Percentiles rank a stretch among this genome's conserved stretches.
phyloP scores from a whole-genome alignment of 257 asterid genomes.

The Nicotiana paniculata region DNA sequence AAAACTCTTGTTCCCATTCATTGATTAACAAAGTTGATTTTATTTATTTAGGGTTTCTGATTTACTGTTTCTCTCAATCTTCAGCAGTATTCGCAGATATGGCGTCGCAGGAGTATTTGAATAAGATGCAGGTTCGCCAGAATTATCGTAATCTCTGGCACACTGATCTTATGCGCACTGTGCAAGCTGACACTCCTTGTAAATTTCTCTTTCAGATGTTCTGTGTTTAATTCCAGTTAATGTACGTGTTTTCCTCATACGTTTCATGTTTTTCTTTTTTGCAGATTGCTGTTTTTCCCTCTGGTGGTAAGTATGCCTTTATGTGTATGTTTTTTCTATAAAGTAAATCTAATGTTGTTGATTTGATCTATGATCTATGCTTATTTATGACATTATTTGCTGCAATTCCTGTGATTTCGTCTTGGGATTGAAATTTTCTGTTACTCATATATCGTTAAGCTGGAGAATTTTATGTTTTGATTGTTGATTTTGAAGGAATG shows the following conservation, averaged over 20 bases:
- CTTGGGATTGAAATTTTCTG: not conserved
- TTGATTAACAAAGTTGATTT: not conserved
- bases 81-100: slow-evolving; percentile 15
- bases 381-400: not conserved
- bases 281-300: slow-evolving; percentile 93
- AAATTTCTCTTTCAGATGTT: slow-evolving; percentile 5
- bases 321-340: not conserved
- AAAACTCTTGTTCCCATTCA: not conserved
- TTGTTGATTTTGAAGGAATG: not conserved
- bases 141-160: slow-evolving; percentile 92
- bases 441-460: not conserved
- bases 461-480: not conserved
- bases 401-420: not conserved
- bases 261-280: slow-evolving; percentile 1
- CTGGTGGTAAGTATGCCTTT: slow-evolving; percentile 67
- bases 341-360: not conserved
- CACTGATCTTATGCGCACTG: slow-evolving; percentile 82
- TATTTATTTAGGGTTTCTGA: not conserved
- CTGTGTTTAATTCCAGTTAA: not conserved
- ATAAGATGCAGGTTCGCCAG: slow-evolving; percentile 89
- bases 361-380: slow-evolving; percentile 14
- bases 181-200: slow-evolving; percentile 83
- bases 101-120: slow-evolving; percentile 65
- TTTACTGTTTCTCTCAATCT: not conserved
- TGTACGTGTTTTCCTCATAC: slow-evolving; percentile 5